Evolutionary conservation across 257 asterid genomes (phyloP), one percentile per base, ranked within the genome.

Genomic region (Paraleonurus japonicus): DNA sequence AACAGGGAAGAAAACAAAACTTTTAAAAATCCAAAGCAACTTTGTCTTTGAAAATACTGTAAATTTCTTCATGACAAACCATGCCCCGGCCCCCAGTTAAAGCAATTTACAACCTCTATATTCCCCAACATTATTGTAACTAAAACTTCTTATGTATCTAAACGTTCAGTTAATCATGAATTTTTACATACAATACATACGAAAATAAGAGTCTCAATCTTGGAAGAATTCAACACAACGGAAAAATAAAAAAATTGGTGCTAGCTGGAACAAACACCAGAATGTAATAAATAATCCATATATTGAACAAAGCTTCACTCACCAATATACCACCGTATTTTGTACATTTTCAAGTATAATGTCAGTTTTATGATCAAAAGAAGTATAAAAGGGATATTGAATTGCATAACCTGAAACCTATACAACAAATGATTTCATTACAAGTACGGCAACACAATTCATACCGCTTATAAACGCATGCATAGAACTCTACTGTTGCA

Each of bases 401-500:
- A 62, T 61, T 48, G 74, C 30, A 67, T 55, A 48, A 67, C 9
- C 68, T 30, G 61, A 54, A 62, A 71, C 65, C 79, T 75, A 75
- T 78, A 75, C 83, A 78, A 32, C 26, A 61, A 70, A 72, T 61
- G 22, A 26, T 68, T 61, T 41, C 57, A 60, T 51, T 58, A 64
- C 69, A 81, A 58, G 47, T 32, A 53, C 12, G 15, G 23, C 17
- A 71, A 26, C 60, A 24, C 64, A 55, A 33, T 53, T 62, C 76
- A 35, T 5, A 13, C 70, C 16, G 70, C 65, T 24, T 63, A 28
- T 20, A 4, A 33, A 69, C 50, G 30, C 66, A 61, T 60, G 65
- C 26, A 55, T 67, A 39, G 0, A 81, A 61, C 65, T 69, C 75
- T 59, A 61, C 63, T 68, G 20, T 32, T 50, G 50, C 61, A 15